phyloP scores from a whole-genome alignment of 768 basidiomycete species.

The Kondoa subrosea region DNA sequence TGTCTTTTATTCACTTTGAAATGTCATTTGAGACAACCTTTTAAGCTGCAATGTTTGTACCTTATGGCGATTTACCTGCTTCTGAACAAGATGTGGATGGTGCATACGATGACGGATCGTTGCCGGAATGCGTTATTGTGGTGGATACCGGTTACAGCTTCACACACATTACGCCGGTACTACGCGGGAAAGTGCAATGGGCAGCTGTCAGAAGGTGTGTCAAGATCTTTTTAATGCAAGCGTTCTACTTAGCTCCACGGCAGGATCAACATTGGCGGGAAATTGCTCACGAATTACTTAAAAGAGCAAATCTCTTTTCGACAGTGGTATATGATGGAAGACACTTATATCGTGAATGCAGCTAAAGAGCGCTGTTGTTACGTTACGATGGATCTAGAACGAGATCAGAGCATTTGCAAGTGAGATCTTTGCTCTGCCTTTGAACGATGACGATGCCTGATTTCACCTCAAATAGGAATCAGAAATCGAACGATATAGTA shows the following conservation, averaged over 20 bases:
- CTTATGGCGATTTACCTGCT: conserved; percentile 5
- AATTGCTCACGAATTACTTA: conserved; percentile 83
- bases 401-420: conserved; percentile 64
- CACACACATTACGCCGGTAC: conserved; percentile 73
- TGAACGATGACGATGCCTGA: not conserved
- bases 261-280: conserved; percentile 88
- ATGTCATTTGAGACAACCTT: not conserved
- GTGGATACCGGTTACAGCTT: conserved; percentile 88
- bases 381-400: conserved; percentile 50
- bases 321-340: conserved; percentile 98
- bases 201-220: conserved; percentile 60
- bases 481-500: conserved; percentile 48
- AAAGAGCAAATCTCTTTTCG: conserved; percentile 86
- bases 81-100: conserved; percentile 38
- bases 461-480: conserved; percentile 26
- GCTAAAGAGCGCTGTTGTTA: conserved; percentile 84
- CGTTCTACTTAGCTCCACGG: too few species aligned
- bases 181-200: conserved; percentile 59
- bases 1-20: conserved; percentile 12
- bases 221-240: too few species aligned
- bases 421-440: conserved; percentile 34
- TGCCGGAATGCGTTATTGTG: conserved; percentile 61
- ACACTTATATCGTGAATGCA: conserved; percentile 81
- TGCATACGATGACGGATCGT: conserved; percentile 22
- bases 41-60: not conserved